phyloP scores from a whole-genome alignment of 495 filamentous ascomycete genomes.

The Rhypophila decipiens region DNA sequence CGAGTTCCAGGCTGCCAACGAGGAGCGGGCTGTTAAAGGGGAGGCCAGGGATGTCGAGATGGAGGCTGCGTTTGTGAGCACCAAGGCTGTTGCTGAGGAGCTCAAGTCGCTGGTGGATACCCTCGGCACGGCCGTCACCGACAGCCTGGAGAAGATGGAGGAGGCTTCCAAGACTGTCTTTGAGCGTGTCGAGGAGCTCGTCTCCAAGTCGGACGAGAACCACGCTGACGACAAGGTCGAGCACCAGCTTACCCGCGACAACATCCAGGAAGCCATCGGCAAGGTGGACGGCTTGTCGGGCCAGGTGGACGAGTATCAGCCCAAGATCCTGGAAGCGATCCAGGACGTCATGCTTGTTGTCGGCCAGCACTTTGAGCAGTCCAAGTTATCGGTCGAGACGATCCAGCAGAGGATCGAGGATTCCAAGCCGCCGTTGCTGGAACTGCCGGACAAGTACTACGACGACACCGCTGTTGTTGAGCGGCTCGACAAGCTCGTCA shows the following conservation, averaged over 20 bases:
- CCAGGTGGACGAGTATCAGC: slow-evolving; percentile 72
- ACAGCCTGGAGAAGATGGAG: slow-evolving; percentile 74
- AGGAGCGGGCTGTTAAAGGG: slow-evolving; percentile 61
- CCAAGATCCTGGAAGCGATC: slow-evolving; percentile 73
- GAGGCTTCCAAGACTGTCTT: slow-evolving; percentile 81
- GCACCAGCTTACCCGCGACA: slow-evolving; percentile 69
- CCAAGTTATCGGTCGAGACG: slow-evolving; percentile 39
- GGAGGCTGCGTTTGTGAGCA: slow-evolving; percentile 61
- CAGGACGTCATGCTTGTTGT: slow-evolving; percentile 77
- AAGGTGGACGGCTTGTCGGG: slow-evolving; percentile 70
- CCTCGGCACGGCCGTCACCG: slow-evolving; percentile 75
- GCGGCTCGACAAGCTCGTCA: slow-evolving; percentile 81
- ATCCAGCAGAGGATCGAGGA: slow-evolving; percentile 51
- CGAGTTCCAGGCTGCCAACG: slow-evolving; percentile 62
- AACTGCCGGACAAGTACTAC: slow-evolving; percentile 38
- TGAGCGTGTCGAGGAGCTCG: slow-evolving; percentile 67
- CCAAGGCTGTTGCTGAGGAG: slow-evolving; percentile 76
- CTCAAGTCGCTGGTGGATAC: slow-evolving; percentile 76
- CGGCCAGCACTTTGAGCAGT: slow-evolving; percentile 72
- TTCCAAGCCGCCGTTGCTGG: slow-evolving; percentile 34
- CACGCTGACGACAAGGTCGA: slow-evolving; percentile 65
- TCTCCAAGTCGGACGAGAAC: slow-evolving; percentile 69
- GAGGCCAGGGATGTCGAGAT: slow-evolving; percentile 61
- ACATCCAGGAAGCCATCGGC: slow-evolving; percentile 62
- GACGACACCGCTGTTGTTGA: slow-evolving; percentile 63